These are phyloP conservation scores for Erythrophleum ivorense DNA, from an alignment of 331 rosid species.

Conservation along the genomic window DNA sequence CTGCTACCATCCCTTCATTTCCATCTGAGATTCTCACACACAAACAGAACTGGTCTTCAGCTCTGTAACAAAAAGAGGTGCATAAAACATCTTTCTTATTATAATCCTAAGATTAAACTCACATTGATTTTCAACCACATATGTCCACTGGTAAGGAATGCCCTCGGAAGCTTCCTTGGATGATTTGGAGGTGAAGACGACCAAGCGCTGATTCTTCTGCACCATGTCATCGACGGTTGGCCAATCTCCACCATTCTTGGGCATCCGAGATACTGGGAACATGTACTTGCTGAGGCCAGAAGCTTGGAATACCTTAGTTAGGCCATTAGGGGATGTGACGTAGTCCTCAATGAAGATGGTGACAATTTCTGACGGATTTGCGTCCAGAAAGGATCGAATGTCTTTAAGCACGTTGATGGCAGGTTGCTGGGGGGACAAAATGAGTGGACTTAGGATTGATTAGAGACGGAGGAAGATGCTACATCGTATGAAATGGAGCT, in stretches of 20 bases:
- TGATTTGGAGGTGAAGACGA: constrained; percentile 76
- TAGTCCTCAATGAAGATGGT: constrained; percentile 94
- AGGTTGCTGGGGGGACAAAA: constrained; percentile 62
- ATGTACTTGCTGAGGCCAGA: constrained; percentile 63
- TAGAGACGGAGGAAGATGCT: constrained; percentile 16
- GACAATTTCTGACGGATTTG: constrained; percentile 77
- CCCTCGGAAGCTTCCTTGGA: constrained; percentile 88
- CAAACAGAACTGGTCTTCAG: constrained; percentile 17
- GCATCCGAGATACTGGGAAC: constrained; percentile 79
- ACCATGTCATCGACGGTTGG: constrained; percentile 87
- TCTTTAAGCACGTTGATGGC: constrained; percentile 73
- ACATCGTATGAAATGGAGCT: not conserved
- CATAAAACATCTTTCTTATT: constrained; percentile 2
- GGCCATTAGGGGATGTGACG: constrained; percentile 67
- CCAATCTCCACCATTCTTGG: constrained; percentile 79
- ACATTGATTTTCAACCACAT: constrained; percentile 89
- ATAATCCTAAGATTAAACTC: constrained; percentile 40
- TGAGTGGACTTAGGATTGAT: constrained; percentile 20
- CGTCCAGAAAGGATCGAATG: constrained; percentile 62
- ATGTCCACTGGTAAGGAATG: constrained; percentile 80
- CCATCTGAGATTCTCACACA: constrained; percentile 67
- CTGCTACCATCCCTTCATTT: constrained; percentile 69
- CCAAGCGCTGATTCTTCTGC: constrained; percentile 72
- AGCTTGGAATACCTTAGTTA: constrained; percentile 67
- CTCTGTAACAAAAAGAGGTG: not conserved